Evolutionary conservation across 208 protist species (phyloP), one percentile per base, ranked within the genome.

Genomic region (Balamuthia mandrillaris): DNA sequence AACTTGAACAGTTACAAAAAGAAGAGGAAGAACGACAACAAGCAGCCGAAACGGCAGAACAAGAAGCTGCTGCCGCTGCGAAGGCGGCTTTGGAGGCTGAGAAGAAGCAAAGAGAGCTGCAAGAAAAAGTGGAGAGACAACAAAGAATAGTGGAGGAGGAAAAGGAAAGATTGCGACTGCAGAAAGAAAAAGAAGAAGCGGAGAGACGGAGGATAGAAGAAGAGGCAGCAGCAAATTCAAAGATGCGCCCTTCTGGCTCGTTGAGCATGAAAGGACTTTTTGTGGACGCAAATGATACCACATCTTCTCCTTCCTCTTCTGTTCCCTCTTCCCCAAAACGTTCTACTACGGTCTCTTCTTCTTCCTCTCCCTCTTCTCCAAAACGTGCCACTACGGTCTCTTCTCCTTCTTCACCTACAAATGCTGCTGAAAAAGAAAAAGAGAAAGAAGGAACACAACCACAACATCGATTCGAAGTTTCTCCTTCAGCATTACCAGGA

Each of bases 221-320:
- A 77, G 66, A 39, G 66, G 16, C 37, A 70, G 66, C 14, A 77
- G 66, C 44, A 77, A 29, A 77, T 56, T 39, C 49, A 77, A n/a
- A n/a, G n/a, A n/a, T n/a, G n/a, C n/a, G n/a, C n/a, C n/a, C n/a
- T n/a, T n/a, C n/a, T n/a, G n/a, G n/a, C n/a, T n/a, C n/a, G n/a
- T n/a, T n/a, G n/a, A n/a, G n/a, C n/a, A n/a, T n/a, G n/a, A n/a
- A n/a, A n/a, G n/a, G n/a, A n/a, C n/a, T n/a, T n/a, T n/a, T n/a
- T n/a, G n/a, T n/a, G n/a, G n/a, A n/a, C n/a, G n/a, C n/a, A n/a
- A n/a, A n/a, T n/a, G n/a, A n/a, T n/a, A 35, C 44, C 2, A 39
- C 61, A 31, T 21, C 31, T n/a, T 70, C 61, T 39, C 14, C 16
- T 70, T 10, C 33, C 14, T 10, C 61, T 44, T 44, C 45, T 3